Evolutionary conservation across 768 basidiomycete species (phyloP).

Genomic region (Lactifluus piperatus): DNA sequence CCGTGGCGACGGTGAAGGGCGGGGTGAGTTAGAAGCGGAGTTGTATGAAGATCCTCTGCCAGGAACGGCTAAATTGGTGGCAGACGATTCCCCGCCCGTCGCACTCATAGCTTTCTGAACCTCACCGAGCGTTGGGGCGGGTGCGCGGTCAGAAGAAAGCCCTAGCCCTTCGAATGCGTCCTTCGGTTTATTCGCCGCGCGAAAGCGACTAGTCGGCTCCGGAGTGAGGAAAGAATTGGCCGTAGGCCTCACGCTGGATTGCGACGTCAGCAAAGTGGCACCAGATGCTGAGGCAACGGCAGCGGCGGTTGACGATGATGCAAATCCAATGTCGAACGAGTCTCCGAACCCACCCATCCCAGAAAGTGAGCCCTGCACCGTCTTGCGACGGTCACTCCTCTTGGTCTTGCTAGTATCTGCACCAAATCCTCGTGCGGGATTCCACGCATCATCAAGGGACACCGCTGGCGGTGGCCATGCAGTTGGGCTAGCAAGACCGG

Average conservation of each 20-base stretch:
- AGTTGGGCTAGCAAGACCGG: slow-evolving; percentile 17
- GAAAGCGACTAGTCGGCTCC: slow-evolving; percentile 8
- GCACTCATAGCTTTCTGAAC: slow-evolving; percentile 50
- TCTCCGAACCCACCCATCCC: slow-evolving; percentile 48
- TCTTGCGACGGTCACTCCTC: slow-evolving; percentile 18
- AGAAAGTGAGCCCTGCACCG: slow-evolving; percentile 2
- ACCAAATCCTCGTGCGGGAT: background rate
- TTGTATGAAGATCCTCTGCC: slow-evolving; percentile 2
- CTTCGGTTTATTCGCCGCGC: slow-evolving; percentile 28
- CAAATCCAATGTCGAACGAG: slow-evolving; percentile 33
- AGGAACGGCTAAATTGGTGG: slow-evolving; percentile 13
- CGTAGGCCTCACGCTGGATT: background rate
- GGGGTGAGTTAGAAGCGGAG: slow-evolving; percentile 9
- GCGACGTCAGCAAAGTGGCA: background rate
- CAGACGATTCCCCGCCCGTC: background rate
- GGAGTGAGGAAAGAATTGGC: background rate
- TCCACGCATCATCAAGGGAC: slow-evolving; percentile 17
- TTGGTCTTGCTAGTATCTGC: slow-evolving; percentile 12
- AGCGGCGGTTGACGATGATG: slow-evolving; percentile 6
- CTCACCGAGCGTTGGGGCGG: slow-evolving; percentile 65
- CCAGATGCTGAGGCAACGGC: background rate
- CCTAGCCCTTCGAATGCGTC: slow-evolving; percentile 80
- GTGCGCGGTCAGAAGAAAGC: slow-evolving; percentile 35
- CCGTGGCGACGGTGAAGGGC: slow-evolving; percentile 15
- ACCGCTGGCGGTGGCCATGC: slow-evolving; percentile 3